Evolutionary conservation across 495 filamentous ascomycete species (phyloP).

Genomic region (Daldinia decipiens): DNA sequence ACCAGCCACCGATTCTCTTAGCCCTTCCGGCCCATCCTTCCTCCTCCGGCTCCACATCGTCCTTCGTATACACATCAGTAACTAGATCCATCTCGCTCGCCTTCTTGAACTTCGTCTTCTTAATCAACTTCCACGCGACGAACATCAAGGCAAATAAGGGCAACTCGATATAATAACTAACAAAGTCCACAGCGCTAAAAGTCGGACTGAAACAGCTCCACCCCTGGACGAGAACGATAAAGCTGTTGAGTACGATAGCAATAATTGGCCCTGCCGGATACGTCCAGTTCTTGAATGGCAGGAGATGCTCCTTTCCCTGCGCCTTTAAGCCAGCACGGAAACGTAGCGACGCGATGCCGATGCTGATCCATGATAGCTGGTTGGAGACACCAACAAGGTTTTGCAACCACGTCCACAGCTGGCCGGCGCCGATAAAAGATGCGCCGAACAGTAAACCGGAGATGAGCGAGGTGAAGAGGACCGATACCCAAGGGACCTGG

Average conservation of each 20-base stretch:
- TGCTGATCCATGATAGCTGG: constrained; percentile 70
- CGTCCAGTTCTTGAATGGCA: constrained; percentile 71
- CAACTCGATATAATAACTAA: constrained; percentile 67
- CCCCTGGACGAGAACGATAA: constrained; percentile 69
- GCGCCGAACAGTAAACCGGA: constrained; percentile 69
- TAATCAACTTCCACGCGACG: constrained; percentile 63
- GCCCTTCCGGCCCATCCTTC: constrained; percentile 23
- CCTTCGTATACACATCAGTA: constrained; percentile 42
- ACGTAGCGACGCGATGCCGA: constrained; percentile 66
- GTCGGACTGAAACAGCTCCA: constrained; percentile 66
- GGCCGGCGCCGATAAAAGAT: constrained; percentile 68
- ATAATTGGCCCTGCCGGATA: constrained; percentile 67
- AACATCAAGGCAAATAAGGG: constrained; percentile 66
- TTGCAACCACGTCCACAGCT: constrained; percentile 68
- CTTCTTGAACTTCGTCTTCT: constrained; percentile 57
- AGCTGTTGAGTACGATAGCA: constrained; percentile 60
- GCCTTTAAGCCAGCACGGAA: constrained; percentile 64
- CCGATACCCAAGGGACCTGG: constrained; percentile 67
- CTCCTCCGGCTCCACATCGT: constrained; percentile 34
- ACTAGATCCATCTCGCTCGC: constrained; percentile 65
- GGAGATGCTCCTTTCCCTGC: constrained; percentile 66
- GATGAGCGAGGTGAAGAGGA: constrained; percentile 64
- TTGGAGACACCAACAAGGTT: constrained; percentile 72
- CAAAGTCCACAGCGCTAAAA: constrained; percentile 62
- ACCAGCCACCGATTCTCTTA: constrained; percentile 36